Evolutionary conservation across 371 early-diverging fungal species (phyloP).

Genomic region (Mortierella polycephala): DNA sequence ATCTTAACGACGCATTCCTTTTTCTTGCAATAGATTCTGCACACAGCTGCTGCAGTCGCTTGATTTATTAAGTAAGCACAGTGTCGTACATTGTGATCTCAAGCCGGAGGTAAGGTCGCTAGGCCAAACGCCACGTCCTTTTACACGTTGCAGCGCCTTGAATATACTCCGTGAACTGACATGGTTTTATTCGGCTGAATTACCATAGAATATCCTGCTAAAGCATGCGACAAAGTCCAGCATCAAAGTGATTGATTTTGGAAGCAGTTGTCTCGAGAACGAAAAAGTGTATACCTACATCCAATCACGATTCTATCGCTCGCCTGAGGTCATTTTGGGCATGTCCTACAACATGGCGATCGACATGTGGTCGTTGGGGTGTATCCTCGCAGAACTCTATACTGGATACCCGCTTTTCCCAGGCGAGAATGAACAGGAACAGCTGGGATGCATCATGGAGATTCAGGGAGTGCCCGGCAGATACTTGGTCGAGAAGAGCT

Average conservation of each 20-base stretch:
- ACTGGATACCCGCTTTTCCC: constrained; percentile 96
- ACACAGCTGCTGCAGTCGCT: constrained; percentile 90
- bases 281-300: constrained; percentile 97
- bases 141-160: too few relatives aligned
- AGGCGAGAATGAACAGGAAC: constrained; percentile 96
- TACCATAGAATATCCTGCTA: constrained; percentile 74
- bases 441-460: constrained; percentile 94
- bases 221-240: constrained; percentile 74
- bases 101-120: constrained; percentile 89
- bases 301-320: constrained; percentile 97
- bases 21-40: constrained; percentile 65
- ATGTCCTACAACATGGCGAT: constrained; percentile 90
- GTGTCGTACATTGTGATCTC: constrained; percentile 98
- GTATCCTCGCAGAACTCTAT: constrained; percentile 96
- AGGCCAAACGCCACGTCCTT: too few relatives aligned
- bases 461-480: constrained; percentile 84
- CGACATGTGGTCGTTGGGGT: constrained; percentile 99
- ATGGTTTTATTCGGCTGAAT: too few relatives aligned
- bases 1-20: constrained; percentile 1
- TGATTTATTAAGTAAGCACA: constrained; percentile 73
- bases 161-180: too few relatives aligned
- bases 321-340: constrained; percentile 97
- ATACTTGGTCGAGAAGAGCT: constrained; percentile 79
- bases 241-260: constrained; percentile 99
- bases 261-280: constrained; percentile 89